phyloP scores from a whole-genome alignment of 1,284 basidiomycete genomes.

The Cutaneotrichosporon daszewskae region DNA sequence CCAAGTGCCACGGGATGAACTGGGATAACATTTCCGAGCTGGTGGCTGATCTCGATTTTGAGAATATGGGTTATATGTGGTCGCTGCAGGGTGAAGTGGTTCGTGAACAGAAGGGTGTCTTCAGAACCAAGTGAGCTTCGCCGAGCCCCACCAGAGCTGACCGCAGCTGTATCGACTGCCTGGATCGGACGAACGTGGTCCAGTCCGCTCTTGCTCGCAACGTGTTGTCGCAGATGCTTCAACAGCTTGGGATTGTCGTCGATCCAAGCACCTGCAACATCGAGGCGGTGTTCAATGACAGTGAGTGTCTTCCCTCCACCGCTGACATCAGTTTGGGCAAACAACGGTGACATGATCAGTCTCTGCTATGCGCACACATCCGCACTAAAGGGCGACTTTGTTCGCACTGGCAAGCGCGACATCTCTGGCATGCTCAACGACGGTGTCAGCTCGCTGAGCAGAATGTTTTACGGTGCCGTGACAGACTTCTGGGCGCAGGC shows the following conservation, averaged over 20 bases:
- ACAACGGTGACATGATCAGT: constrained; percentile 44
- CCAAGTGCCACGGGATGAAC: constrained; percentile 57
- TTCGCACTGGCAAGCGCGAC: constrained; percentile 90
- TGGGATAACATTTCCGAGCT: constrained; percentile 84
- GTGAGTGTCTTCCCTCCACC: constrained; percentile 49
- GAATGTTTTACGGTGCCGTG: constrained; percentile 56
- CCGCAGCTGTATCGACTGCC: constrained; percentile 85
- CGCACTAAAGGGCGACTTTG: constrained; percentile 89
- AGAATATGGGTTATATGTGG: constrained; percentile 82
- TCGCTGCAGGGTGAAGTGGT: constrained; percentile 64
- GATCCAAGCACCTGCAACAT: constrained; percentile 50
- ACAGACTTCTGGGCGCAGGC: constrained; percentile 96
- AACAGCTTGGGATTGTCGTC: constrained; percentile 57
- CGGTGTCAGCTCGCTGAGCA: constrained; percentile 82
- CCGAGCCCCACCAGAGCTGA: not conserved
- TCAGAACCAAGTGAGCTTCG: constrained; percentile 53
- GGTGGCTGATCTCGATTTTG: constrained; percentile 67
- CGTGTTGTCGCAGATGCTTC: constrained; percentile 71
- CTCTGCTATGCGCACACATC: constrained; percentile 55
- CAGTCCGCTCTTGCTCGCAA: constrained; percentile 85
- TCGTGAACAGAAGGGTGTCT: constrained; percentile 76
- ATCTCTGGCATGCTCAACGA: constrained; percentile 76
- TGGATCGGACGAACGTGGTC: constrained; percentile 83
- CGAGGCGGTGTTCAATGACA: constrained; percentile 79
- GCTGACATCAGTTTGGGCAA: constrained; percentile 69